Conservation (phyloP, 805 yeast genomes). For the Teunomyces kruisii region DNA sequence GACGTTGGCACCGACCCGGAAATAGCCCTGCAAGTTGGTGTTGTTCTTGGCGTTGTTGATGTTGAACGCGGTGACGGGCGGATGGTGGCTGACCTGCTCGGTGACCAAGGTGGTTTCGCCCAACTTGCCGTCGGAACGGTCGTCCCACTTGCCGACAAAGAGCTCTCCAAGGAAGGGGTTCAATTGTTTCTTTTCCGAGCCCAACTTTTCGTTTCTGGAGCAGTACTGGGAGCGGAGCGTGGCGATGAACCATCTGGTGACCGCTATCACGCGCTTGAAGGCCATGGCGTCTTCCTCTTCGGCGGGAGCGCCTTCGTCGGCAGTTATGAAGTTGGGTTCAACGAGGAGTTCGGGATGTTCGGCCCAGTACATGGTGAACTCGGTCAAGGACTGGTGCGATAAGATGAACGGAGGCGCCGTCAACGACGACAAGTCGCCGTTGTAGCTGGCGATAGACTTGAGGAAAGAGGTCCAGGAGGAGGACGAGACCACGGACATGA, state of each 20-base stretch:
- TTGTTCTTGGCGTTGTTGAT: constrained; percentile 71
- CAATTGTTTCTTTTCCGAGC: constrained; percentile 95
- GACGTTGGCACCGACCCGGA: constrained; percentile 82
- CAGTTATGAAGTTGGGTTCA: constrained; percentile 58
- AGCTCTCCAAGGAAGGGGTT: constrained; percentile 96
- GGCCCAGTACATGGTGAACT: constrained; percentile 95
- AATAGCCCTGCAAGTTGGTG: constrained; percentile 80
- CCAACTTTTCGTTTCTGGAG: constrained; percentile 85
- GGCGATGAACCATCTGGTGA: constrained; percentile 86
- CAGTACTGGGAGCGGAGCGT: constrained; percentile 93
- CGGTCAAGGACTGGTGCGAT: constrained; percentile 84
- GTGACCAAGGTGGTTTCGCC: constrained; percentile 80
- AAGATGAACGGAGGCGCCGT: constrained; percentile 98
- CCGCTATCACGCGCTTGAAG: constrained; percentile 72
- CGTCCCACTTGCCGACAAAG: constrained; percentile 86
- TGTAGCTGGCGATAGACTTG: constrained; percentile 86
- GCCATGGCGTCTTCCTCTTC: constrained; percentile 43
- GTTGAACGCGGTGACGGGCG: constrained; percentile 94
- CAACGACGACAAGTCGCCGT: constrained; percentile 88
- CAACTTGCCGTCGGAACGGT: constrained; percentile 43
- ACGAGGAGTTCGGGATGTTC: constrained; percentile 84
- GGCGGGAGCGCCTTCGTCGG: constrained; percentile 37
- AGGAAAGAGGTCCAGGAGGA: constrained; percentile 88
- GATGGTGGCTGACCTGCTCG: constrained; percentile 97
- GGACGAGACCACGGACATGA: constrained; percentile 5